phyloP scores from a whole-genome alignment of 2,329 filamentous ascomycete species.

The Apiospora arundinis region DNA sequence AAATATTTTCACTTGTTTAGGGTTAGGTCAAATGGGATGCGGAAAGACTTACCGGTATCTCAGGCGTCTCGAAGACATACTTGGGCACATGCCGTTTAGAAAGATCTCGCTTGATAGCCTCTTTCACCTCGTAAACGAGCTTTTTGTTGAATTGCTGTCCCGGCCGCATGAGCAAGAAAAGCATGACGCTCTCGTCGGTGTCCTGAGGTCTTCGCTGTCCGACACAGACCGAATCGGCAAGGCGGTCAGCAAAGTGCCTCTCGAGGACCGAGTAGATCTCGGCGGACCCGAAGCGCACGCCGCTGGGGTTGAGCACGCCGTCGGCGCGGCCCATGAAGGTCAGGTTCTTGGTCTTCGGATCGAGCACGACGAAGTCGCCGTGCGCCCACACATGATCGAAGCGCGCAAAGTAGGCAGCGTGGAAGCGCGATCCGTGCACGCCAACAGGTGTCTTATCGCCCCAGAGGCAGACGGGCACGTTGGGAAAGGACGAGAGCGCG shows the following conservation, averaged over 20 bases:
- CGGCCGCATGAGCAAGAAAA: conserved; percentile 63
- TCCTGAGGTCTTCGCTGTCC: conserved; percentile 72
- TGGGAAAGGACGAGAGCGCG: conserved; percentile 73
- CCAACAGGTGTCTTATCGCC: conserved; percentile 51
- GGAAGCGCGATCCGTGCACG: conserved; percentile 62
- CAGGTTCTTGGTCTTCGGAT: conserved; percentile 70
- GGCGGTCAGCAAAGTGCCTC: conserved; percentile 63
- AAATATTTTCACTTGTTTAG: no score
- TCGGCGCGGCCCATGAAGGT: conserved; percentile 75
- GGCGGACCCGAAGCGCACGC: conserved; percentile 79
- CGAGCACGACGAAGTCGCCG: conserved; percentile 77
- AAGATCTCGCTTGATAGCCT: conserved; percentile 68
- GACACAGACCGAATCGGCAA: conserved; percentile 79
- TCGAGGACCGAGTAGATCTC: conserved; percentile 82
- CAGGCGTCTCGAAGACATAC: conserved; percentile 80
- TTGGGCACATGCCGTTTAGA: conserved; percentile 79
- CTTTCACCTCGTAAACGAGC: conserved; percentile 66
- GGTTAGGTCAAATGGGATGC: background rate
- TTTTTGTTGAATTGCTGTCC: conserved; percentile 60
- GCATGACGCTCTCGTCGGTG: conserved; percentile 59
- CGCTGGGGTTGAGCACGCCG: conserved; percentile 80
- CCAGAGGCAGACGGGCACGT: conserved; percentile 74
- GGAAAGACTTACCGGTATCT: conserved; percentile 71
- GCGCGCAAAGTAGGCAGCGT: conserved; percentile 65
- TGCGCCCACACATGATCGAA: conserved; percentile 79